Evolutionary conservation across 1,139 yeast species (phyloP).

Genomic region (Zygoascus sp.): DNA sequence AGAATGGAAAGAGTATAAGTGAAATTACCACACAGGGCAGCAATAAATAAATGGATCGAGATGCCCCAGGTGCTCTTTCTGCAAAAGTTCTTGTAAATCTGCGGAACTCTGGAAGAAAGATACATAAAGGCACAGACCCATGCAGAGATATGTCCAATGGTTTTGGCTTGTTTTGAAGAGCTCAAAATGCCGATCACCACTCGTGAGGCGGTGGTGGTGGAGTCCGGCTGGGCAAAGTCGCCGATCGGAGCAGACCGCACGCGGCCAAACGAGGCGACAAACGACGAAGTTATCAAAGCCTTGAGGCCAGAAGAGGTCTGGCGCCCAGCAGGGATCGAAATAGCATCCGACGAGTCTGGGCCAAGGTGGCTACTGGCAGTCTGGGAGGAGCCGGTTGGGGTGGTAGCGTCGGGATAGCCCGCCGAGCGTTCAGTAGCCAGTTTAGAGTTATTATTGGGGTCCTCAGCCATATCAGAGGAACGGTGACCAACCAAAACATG

Average conservation of each 20-base stretch:
- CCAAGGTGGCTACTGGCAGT: too few relatives aligned
- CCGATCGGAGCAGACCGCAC: constrained; percentile 20
- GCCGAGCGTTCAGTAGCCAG: not conserved
- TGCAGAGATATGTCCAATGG: constrained; percentile 56
- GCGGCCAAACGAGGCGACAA: constrained; percentile 29
- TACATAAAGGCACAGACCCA: constrained; percentile 81
- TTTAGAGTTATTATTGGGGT: not conserved
- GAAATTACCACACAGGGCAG: constrained; percentile 78
- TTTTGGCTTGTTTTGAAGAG: constrained; percentile 15
- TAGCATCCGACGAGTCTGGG: not conserved
- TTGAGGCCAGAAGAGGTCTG: constrained; percentile 24
- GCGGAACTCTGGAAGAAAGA: constrained; percentile 79
- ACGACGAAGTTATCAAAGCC: constrained; percentile 28
- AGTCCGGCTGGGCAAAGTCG: constrained; percentile 16
- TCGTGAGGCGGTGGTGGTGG: constrained; percentile 18
- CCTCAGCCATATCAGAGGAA: not conserved
- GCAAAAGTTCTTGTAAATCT: constrained; percentile 65
- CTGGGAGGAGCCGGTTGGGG: too few relatives aligned
- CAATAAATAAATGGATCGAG: constrained; percentile 69
- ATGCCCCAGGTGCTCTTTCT: constrained; percentile 82
- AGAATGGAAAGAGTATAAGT: constrained; percentile 74
- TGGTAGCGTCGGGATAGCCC: not conserved
- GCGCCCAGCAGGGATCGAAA: not conserved
- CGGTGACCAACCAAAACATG: not conserved
- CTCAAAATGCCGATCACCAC: not conserved